Base-by-base conservation (phyloP, 2,329 filamentous ascomycete species). In the Huntiella abstrusa region DNA sequence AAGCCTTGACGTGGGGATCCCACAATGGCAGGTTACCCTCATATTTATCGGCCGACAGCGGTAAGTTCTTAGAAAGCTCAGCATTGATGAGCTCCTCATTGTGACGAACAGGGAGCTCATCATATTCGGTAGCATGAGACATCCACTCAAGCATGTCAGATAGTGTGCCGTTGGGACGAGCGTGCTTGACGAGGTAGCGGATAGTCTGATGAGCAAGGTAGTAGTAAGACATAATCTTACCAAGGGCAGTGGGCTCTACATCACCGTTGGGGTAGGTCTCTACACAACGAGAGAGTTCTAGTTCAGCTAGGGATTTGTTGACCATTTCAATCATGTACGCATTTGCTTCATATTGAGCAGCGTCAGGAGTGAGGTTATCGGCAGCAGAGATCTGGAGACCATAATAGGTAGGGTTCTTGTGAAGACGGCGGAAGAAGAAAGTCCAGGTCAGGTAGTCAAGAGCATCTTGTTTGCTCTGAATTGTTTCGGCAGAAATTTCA, bases 141-240 rank as follows among this genome's bases (percentile, higher is more conserved):
- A 98, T 91, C 88, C 87, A 96, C 4, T 79, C 77, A 1, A 98
- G 68, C 0, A 78, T 85, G 53, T 96, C 83, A 8, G 79, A 70
- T 58, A 98, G 92, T 1, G 71, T 75, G 1, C 83, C 84, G 13
- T 77, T 65, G 0, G 77, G 72, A 55, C 83, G 88, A 17, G 82
- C 83, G 53, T 88, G 73, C 41, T 75, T 70, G 52, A 83, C 75
- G 5, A 98, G 73, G 55, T 85, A 79, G 1, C 91, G 83, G 55
- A 98, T 86, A 0, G 91, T 98, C 62, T 83, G 83, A 65, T 98
- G 91, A 0, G 87, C 92, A 41, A 91, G 77, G 58, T 98, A 98
- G 69, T 98, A 98, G 69, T 96, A 98, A 60, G 83, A 93, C 85
- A 96, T 95, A 57, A 98, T 96, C 66, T 94, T 95, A 55, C 91